Conservation (phyloP, 2,329 filamentous ascomycete species). For the Ophioceras dolichostomum region DNA sequence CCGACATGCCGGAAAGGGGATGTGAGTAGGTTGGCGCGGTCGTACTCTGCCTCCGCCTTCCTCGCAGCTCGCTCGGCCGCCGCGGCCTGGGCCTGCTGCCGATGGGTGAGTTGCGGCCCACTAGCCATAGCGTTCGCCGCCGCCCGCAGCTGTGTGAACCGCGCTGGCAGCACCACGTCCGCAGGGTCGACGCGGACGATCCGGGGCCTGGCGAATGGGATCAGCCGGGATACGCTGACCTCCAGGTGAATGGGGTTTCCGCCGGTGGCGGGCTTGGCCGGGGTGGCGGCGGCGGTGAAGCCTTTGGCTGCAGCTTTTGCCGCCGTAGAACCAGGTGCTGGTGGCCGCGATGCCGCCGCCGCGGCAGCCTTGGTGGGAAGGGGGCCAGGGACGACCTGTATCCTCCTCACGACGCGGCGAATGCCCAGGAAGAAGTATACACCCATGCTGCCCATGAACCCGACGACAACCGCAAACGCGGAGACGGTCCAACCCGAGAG, state of each 20-base stretch:
- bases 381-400: slow-evolving; percentile 37
- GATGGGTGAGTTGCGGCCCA: background rate
- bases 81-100: slow-evolving; percentile 3
- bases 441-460: slow-evolving; percentile 48
- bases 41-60: slow-evolving; percentile 30
- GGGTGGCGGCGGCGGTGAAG: slow-evolving; percentile 4
- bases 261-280: slow-evolving; percentile 7
- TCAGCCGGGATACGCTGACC: slow-evolving; percentile 33
- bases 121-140: background rate
- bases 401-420: slow-evolving; percentile 40
- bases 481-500: slow-evolving; percentile 43
- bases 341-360: slow-evolving; percentile 1
- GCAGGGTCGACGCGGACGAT: slow-evolving; percentile 25
- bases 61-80: slow-evolving; percentile 21
- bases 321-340: no score
- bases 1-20: slow-evolving; percentile 42
- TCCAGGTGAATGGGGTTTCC: slow-evolving; percentile 32
- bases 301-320: slow-evolving; percentile 6
- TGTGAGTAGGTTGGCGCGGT: slow-evolving; percentile 43
- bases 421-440: slow-evolving; percentile 47
- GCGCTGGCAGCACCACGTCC: slow-evolving; percentile 22
- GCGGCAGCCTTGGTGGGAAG: slow-evolving; percentile 6
- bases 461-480: slow-evolving; percentile 43
- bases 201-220: slow-evolving; percentile 34
- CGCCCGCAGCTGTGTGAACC: slow-evolving; percentile 12